These are phyloP conservation scores for Malus hybrid DNA, from an alignment of 331 rosid species.

Conservation along the genomic window DNA sequence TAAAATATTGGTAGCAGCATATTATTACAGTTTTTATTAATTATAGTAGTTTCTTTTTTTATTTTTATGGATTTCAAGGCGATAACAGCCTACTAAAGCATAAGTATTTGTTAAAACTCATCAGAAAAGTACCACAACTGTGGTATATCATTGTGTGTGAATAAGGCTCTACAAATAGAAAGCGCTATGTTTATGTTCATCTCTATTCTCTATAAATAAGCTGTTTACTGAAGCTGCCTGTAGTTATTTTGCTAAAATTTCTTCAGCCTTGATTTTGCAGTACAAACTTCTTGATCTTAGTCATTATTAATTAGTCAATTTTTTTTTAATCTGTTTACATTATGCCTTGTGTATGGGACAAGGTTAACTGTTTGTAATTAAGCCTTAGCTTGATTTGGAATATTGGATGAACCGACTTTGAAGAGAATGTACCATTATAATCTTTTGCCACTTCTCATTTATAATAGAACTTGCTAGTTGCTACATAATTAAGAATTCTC, in stretches of 20 bases:
- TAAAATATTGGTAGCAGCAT: neutral
- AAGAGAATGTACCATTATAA: neutral
- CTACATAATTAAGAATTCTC: neutral
- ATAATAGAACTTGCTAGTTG: neutral
- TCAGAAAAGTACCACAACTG: neutral
- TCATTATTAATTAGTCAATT: neutral
- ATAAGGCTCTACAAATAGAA: neutral
- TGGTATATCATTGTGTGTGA: neutral
- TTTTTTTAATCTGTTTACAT: neutral
- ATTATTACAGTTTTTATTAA: neutral
- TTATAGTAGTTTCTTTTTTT: neutral
- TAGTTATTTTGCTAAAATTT: neutral
- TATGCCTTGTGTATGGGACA: conserved; percentile 10
- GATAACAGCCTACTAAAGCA: neutral
- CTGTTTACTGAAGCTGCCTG: neutral
- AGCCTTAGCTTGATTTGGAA: neutral
- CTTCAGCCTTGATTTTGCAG: neutral
- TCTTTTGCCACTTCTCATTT: neutral
- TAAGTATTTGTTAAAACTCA: neutral
- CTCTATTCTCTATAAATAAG: neutral
- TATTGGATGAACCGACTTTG: neutral
- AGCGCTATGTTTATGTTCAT: too few species aligned
- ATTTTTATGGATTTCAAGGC: neutral
- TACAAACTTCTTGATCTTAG: neutral
- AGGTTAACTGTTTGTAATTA: neutral